phyloP scores from a whole-genome alignment of 106 monocot species.

The Acanthochlamys bracteata region DNA sequence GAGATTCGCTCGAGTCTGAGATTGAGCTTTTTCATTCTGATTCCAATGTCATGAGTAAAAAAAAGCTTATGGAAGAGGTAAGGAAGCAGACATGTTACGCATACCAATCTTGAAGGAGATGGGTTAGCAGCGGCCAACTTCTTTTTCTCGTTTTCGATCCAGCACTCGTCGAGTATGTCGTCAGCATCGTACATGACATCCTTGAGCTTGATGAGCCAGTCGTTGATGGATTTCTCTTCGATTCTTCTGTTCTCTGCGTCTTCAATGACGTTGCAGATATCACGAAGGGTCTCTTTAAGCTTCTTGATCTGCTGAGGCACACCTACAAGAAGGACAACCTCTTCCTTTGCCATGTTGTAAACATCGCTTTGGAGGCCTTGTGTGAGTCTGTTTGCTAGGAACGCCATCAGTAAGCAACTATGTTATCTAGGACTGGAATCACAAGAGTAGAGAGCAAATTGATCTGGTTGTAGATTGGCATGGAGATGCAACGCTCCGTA shows the following conservation, averaged over 20 bases:
- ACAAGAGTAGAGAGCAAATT: no score
- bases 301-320: slow-evolving; percentile 3
- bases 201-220: slow-evolving; percentile 25
- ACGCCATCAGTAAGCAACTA: no score
- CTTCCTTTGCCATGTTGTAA: neutral
- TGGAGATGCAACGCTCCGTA: no score
- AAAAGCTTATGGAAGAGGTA: neutral
- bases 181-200: slow-evolving; percentile 15
- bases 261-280: neutral
- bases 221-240: neutral
- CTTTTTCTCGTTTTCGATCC: neutral
- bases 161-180: slow-evolving; percentile 12
- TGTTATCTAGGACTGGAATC: no score
- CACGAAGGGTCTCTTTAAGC: slow-evolving; percentile 4
- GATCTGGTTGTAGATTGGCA: no score
- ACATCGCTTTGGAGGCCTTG: neutral
- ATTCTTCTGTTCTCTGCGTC: slow-evolving; percentile 14
- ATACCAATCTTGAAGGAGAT: neutral
- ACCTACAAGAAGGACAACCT: neutral
- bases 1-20: neutral
- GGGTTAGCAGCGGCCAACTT: no score
- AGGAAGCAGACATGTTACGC: neutral
- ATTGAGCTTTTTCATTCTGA: neutral
- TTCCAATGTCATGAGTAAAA: slow-evolving; percentile 1
- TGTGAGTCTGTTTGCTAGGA: no score